Conservation (phyloP, 2,329 filamentous ascomycete genomes). For the Colletotrichum brevisporum region DNA sequence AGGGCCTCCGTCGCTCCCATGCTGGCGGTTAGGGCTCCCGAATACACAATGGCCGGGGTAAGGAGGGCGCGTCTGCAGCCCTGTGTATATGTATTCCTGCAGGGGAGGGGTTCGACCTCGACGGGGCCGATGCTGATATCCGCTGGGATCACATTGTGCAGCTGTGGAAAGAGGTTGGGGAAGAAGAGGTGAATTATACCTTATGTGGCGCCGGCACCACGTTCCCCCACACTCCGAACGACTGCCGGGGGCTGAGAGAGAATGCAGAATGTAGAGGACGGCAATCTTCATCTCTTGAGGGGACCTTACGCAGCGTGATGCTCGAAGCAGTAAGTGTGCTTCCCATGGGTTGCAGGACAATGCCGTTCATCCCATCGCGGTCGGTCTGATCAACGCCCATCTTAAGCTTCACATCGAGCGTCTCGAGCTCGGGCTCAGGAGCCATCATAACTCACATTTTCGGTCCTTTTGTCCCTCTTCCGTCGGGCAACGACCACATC, state of each 20-base stretch:
- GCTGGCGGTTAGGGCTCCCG: background rate
- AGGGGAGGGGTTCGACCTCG: background rate
- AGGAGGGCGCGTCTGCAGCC: slow-evolving; percentile 4
- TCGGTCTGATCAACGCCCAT: background rate
- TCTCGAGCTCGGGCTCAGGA: too few relatives aligned
- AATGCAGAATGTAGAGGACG: too few relatives aligned
- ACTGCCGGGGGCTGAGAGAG: too few relatives aligned
- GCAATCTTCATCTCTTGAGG: too few relatives aligned
- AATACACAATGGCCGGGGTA: too few relatives aligned
- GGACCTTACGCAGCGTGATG: background rate
- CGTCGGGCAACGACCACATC: too few relatives aligned
- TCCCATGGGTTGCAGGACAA: background rate
- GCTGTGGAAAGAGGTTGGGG: background rate
- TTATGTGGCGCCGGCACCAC: too few relatives aligned
- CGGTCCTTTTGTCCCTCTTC: too few relatives aligned
- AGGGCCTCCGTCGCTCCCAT: background rate
- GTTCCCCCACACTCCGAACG: too few relatives aligned
- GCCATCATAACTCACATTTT: too few relatives aligned
- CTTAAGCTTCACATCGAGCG: background rate
- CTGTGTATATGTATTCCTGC: background rate
- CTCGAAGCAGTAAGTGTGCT: slow-evolving; percentile 4
- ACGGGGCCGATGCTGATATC: background rate
- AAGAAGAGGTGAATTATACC: background rate
- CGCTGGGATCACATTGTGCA: background rate
- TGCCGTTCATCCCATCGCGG: background rate